Percentiles rank a stretch among this genome's conserved stretches.
Conservation (phyloP, 495 filamentous ascomycete species). For the Aspergillus heteromorphus region DNA sequence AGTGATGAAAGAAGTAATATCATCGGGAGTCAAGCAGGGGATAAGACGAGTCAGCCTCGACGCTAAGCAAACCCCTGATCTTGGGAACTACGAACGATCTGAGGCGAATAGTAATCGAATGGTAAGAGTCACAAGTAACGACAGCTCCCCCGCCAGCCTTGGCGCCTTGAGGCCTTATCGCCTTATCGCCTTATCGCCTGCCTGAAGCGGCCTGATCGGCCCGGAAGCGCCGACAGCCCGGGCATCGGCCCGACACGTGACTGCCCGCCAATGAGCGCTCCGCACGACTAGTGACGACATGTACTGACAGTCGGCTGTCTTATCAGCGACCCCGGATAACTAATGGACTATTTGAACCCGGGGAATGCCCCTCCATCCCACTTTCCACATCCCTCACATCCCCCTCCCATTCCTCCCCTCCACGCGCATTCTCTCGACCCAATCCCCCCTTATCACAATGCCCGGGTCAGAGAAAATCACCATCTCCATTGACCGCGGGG, state of each 20-base stretch:
- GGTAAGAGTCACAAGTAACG: too few species aligned
- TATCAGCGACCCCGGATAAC: not conserved
- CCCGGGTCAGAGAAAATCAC: conserved; percentile 31
- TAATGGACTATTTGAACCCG: conserved; percentile 1
- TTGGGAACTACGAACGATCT: too few species aligned
- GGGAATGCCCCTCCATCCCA: not conserved
- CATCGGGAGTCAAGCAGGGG: too few species aligned
- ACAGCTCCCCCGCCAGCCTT: too few species aligned
- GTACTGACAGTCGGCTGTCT: not conserved
- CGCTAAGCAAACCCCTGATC: too few species aligned
- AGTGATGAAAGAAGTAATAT: too few species aligned
- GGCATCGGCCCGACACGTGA: conserved; percentile 35
- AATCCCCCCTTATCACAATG: conserved; percentile 16
- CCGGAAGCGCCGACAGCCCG: conserved; percentile 15
- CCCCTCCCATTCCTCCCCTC: not conserved
- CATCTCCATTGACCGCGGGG: conserved; percentile 51
- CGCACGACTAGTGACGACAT: not conserved
- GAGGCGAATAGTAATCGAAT: too few species aligned
- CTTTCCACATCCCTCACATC: not conserved
- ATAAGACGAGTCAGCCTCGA: too few species aligned
- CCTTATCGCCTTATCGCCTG: not conserved
- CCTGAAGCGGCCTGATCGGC: conserved; percentile 13
- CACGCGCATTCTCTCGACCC: not conserved
- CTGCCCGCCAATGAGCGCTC: not conserved
- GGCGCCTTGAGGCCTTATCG: too few species aligned